Conservation (phyloP, 192 early-diverging fungal genomes). For the Linnemannia exigua region DNA sequence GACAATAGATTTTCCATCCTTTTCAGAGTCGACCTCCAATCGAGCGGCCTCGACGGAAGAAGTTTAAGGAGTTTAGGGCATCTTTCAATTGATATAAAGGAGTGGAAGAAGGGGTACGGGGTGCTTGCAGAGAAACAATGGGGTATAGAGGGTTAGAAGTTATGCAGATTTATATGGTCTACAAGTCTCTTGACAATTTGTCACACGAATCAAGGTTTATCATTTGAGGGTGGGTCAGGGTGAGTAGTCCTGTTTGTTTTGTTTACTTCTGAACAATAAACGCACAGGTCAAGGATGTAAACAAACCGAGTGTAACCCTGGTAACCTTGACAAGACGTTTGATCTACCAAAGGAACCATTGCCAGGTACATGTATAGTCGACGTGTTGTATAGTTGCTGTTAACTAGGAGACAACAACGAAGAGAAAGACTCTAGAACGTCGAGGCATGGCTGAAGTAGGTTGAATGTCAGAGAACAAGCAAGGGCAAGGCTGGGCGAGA, state of each 20-base stretch:
- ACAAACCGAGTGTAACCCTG: neutral
- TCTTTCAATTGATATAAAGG: too few relatives aligned
- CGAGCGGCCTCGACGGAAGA: neutral
- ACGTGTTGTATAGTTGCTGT: neutral
- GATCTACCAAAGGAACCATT: neutral
- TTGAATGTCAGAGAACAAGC: neutral
- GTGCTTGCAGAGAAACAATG: neutral
- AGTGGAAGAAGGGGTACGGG: too few relatives aligned
- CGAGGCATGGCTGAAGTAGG: neutral
- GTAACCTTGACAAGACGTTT: neutral
- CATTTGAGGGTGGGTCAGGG: neutral
- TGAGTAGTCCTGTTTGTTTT: neutral
- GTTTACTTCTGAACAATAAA: neutral
- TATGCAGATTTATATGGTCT: neutral
- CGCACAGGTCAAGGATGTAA: neutral
- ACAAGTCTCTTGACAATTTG: neutral
- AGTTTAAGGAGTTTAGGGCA: neutral
- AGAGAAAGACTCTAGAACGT: neutral
- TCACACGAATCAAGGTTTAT: neutral
- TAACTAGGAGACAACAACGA: neutral
- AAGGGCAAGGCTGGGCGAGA: neutral
- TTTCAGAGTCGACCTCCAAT: neutral
- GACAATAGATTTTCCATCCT: neutral
- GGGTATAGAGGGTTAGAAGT: neutral
- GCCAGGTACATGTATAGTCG: neutral